Percentiles rank a stretch among this genome's conserved stretches.
These are phyloP conservation scores for Didymella lethalis DNA, from an alignment of 2,329 filamentous ascomycete genomes.

Conservation along the genomic window DNA sequence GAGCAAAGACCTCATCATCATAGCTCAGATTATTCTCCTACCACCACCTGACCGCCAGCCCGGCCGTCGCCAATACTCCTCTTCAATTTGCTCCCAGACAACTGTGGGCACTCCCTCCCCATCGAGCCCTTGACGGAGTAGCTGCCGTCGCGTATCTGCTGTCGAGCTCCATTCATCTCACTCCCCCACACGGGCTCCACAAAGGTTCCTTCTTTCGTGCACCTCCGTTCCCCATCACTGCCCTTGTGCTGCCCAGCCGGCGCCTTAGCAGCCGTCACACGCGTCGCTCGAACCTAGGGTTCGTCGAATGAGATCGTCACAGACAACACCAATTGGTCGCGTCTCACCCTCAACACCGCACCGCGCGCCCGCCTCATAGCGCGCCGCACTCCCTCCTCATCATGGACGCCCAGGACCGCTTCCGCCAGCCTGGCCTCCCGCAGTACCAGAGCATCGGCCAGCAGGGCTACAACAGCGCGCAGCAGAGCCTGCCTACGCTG, in stretches of 20 bases:
- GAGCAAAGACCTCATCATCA: constrained; percentile 23
- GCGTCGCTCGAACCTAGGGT: constrained; percentile 31
- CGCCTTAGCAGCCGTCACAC: constrained; percentile 37
- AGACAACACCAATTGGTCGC: constrained; percentile 44
- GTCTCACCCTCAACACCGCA: constrained; percentile 33
- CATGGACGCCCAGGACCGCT: constrained; percentile 49
- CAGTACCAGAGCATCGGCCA: constrained; percentile 46
- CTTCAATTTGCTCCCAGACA: constrained; percentile 24
- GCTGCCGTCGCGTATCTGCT: constrained; percentile 35
- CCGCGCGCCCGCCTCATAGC: constrained; percentile 19
- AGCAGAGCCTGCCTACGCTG: constrained; percentile 46
- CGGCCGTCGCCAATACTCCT: constrained; percentile 28
- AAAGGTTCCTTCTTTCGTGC: constrained; percentile 42
- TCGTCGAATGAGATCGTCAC: constrained; percentile 45
- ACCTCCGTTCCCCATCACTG: constrained; percentile 37
- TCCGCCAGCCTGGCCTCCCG: constrained; percentile 46
- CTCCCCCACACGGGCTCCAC: constrained; percentile 48
- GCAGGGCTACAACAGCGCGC: constrained; percentile 42
- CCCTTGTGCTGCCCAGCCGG: constrained; percentile 38
- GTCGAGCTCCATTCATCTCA: constrained; percentile 25
- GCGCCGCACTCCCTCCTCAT: constrained; percentile 20
- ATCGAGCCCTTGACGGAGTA: constrained; percentile 30
- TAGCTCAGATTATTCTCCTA: constrained; percentile 25
- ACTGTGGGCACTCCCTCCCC: constrained; percentile 28
- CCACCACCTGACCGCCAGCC: constrained; percentile 26